Percentiles rank a stretch among this genome's conserved stretches.
Evolutionary conservation across 257 asterid species (phyloP).

Genomic region (Anisodus tanguticus): DNA sequence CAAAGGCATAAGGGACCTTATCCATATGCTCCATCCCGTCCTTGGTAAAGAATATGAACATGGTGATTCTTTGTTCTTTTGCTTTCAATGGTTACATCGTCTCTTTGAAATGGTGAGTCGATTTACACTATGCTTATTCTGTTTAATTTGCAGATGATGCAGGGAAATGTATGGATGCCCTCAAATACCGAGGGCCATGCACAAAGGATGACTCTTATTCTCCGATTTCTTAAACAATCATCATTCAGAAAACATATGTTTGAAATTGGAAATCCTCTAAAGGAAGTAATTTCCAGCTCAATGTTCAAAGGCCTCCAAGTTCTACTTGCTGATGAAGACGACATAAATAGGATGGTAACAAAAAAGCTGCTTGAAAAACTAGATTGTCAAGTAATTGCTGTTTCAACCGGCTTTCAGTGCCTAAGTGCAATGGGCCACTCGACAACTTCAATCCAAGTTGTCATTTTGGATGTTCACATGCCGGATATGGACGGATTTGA

Average conservation of each 20-base stretch:
- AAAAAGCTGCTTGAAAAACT: slow-evolving; percentile 48
- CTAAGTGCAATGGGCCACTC: slow-evolving; percentile 47
- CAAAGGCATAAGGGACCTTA: too few relatives aligned
- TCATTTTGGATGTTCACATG: slow-evolving; percentile 56
- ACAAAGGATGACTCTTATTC: slow-evolving; percentile 45
- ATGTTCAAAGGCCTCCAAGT: slow-evolving; percentile 46
- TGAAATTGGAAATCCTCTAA: slow-evolving; percentile 40
- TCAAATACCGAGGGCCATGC: slow-evolving; percentile 42
- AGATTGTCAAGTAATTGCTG: slow-evolving; percentile 50
- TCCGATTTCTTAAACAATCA: slow-evolving; percentile 46
- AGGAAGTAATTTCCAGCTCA: slow-evolving; percentile 26
- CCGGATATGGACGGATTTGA: slow-evolving; percentile 55
- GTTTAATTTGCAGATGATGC: slow-evolving; percentile 50
- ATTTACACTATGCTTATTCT: not conserved
- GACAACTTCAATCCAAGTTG: slow-evolving; percentile 39
- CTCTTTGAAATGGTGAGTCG: slow-evolving; percentile 15
- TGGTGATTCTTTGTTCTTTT: not conserved
- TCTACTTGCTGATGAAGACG: slow-evolving; percentile 48
- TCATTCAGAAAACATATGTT: slow-evolving; percentile 43
- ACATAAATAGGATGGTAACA: slow-evolving; percentile 49
- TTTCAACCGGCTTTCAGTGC: slow-evolving; percentile 50
- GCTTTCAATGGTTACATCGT: not conserved
- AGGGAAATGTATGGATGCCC: slow-evolving; percentile 52
- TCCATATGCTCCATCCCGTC: too few relatives aligned
- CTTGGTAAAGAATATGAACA: too few relatives aligned